These are phyloP conservation scores for Cymbopogon citratus DNA, from an alignment of 176 grass and related monocot genomes.

Conservation along the genomic window DNA sequence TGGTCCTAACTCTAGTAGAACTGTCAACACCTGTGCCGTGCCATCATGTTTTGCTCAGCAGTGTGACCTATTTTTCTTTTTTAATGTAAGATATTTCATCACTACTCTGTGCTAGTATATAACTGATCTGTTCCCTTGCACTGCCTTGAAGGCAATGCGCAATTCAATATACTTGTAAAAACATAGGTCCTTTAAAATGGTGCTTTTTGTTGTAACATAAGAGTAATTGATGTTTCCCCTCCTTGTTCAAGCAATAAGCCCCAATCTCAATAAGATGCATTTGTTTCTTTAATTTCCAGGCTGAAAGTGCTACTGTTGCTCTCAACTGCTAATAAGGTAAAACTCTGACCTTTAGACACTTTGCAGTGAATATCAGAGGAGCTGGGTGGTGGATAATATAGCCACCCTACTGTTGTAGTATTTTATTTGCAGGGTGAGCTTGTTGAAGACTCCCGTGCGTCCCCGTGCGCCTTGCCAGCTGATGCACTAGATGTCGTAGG, in stretches of 20 bases:
- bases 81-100: not conserved
- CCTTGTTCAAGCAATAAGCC: not conserved
- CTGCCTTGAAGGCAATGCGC: not conserved
- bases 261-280: slow-evolving; percentile 9
- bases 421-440: slow-evolving; percentile 85
- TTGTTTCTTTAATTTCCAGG: slow-evolving; percentile 50
- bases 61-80: not conserved
- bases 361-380: not conserved
- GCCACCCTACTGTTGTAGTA: not conserved
- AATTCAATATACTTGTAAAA: not conserved
- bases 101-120: not conserved
- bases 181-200: not conserved
- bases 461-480: slow-evolving; percentile 64
- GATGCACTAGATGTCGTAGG: slow-evolving; percentile 70
- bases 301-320: slow-evolving; percentile 96
- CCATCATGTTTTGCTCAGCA: not conserved
- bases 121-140: not conserved
- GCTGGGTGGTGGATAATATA: not conserved
- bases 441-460: slow-evolving; percentile 95
- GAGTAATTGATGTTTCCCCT: not conserved
- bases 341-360: not conserved
- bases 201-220: not conserved
- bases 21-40: not conserved
- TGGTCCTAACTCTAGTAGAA: slow-evolving; percentile 1
- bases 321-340: slow-evolving; percentile 98